A percentile compares a stretch with the other conserved stretches of the same genome.
These are phyloP conservation scores for Entomortierella beljakovae DNA, from an alignment of 192 early-diverging fungal species.

Conservation along the genomic window DNA sequence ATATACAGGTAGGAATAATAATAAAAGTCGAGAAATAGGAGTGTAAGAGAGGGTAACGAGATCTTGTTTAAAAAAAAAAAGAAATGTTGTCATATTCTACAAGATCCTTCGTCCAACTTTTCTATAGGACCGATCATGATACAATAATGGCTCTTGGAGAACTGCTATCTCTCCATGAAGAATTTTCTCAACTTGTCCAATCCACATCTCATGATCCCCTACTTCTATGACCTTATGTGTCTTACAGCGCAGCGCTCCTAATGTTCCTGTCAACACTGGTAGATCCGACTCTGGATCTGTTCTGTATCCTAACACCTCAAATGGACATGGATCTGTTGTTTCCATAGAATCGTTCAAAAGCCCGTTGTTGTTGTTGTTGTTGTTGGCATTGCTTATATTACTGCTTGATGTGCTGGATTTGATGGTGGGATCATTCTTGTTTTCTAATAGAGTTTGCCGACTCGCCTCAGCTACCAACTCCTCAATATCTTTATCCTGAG, in stretches of 20 bases:
- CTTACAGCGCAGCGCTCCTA: conserved; percentile 71
- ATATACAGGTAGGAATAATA: no score
- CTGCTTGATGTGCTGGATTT: not conserved
- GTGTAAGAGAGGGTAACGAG: no score
- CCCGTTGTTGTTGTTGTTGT: not conserved
- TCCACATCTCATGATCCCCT: conserved; percentile 77
- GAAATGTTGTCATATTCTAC: no score
- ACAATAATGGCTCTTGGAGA: conserved; percentile 59
- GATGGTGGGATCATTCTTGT: not conserved
- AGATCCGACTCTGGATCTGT: conserved; percentile 58
- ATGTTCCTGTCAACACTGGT: conserved; percentile 65
- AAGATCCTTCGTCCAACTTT: conserved; percentile 54
- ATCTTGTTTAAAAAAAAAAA: no score
- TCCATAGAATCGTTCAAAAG: not conserved
- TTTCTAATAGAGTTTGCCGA: conserved; percentile 23
- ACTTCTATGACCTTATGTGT: conserved; percentile 57
- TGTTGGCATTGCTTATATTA: not conserved
- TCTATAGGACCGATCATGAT: conserved; percentile 62
- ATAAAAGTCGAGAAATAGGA: no score
- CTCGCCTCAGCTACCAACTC: conserved; percentile 32
- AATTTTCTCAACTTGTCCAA: conserved; percentile 65
- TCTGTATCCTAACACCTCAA: conserved; percentile 56
- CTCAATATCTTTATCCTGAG: conserved; percentile 37
- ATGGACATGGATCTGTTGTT: conserved; percentile 44
- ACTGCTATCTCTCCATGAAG: conserved; percentile 63